These are phyloP conservation scores for Dryas drummondii DNA, from an alignment of 306 rosid species.

Conservation along the genomic window DNA sequence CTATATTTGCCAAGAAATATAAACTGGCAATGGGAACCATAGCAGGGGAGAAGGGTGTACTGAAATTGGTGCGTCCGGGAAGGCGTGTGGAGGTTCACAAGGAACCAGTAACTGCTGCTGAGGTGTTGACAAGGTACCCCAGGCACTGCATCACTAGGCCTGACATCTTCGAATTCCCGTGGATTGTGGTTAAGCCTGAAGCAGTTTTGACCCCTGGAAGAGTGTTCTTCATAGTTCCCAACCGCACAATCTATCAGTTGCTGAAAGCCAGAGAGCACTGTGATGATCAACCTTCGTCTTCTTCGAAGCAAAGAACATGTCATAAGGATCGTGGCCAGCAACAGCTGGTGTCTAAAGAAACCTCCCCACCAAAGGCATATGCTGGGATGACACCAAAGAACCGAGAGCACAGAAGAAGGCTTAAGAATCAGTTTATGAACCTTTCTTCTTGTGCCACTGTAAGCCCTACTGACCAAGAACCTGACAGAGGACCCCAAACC, in stretches of 20 bases:
- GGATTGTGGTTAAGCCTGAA: conserved; percentile 68
- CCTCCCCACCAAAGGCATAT: neutral
- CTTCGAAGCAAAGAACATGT: neutral
- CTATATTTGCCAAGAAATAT: neutral
- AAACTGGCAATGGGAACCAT: conserved; percentile 29
- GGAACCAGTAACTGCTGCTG: conserved; percentile 51
- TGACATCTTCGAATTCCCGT: conserved; percentile 61
- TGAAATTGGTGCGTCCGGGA: conserved; percentile 63
- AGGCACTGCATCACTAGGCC: conserved; percentile 65
- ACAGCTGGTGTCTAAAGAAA: neutral
- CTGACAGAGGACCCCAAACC: neutral
- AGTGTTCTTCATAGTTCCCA: conserved; percentile 62
- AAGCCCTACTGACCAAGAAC: conserved; percentile 11
- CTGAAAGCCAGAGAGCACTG: conserved; percentile 33
- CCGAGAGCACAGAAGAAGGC: neutral
- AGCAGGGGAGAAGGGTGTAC: conserved; percentile 32
- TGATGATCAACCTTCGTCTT: conserved; percentile 1
- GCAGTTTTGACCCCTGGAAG: conserved; percentile 54
- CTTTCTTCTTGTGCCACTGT: conserved; percentile 2
- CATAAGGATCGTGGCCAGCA: neutral
- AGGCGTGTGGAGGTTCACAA: conserved; percentile 45
- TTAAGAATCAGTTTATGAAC: neutral
- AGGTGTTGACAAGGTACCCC: conserved; percentile 56
- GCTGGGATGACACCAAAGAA: conserved; percentile 36
- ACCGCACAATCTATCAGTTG: conserved; percentile 50